These are phyloP conservation scores for Cutaneotrichosporon cutaneum DNA, from an alignment of 1,284 basidiomycete species.

Conservation along the genomic window DNA sequence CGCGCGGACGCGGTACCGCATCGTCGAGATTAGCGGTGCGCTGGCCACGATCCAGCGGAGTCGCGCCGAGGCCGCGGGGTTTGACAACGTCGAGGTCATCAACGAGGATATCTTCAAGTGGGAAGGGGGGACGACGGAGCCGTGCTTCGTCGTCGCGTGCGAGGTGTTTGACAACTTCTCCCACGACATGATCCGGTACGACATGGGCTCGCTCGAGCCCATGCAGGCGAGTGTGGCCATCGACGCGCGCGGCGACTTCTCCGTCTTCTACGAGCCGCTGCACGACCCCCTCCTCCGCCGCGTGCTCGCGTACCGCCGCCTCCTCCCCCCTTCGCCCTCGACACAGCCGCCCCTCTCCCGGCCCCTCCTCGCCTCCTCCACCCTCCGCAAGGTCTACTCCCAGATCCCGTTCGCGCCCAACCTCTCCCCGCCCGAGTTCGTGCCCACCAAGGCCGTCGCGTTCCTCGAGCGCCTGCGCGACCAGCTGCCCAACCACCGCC, in stretches of 20 bases:
- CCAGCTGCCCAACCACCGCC: constrained; percentile 84
- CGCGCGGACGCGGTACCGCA: constrained; percentile 75
- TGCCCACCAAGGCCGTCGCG: constrained; percentile 87
- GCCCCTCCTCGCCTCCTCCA: constrained; percentile 40
- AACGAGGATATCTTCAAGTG: constrained; percentile 88
- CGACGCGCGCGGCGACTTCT: constrained; percentile 79
- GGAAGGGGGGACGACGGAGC: constrained; percentile 67
- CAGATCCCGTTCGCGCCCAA: constrained; percentile 87
- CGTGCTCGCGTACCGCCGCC: constrained; percentile 62
- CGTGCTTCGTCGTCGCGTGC: constrained; percentile 90
- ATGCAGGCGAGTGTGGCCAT: constrained; percentile 82
- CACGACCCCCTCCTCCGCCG: constrained; percentile 75
- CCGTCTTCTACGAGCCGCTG: constrained; percentile 78
- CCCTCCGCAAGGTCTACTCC: constrained; percentile 64
- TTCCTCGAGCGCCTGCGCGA: constrained; percentile 79
- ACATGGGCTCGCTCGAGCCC: constrained; percentile 71
- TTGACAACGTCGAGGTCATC: constrained; percentile 67
- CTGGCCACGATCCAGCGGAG: constrained; percentile 71
- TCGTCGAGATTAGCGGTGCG: constrained; percentile 87
- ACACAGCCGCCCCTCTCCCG: constrained; percentile 38
- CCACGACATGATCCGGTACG: constrained; percentile 92
- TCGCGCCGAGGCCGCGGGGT: constrained; percentile 57
- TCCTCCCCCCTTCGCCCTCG: constrained; percentile 60
- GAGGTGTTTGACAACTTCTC: constrained; percentile 98
- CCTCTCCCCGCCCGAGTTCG: constrained; percentile 81